Evolutionary conservation across 176 grass and related monocot genomes (phyloP), one percentile per base, ranked within the genome.

Genomic region (Eleusine coracana): DNA sequence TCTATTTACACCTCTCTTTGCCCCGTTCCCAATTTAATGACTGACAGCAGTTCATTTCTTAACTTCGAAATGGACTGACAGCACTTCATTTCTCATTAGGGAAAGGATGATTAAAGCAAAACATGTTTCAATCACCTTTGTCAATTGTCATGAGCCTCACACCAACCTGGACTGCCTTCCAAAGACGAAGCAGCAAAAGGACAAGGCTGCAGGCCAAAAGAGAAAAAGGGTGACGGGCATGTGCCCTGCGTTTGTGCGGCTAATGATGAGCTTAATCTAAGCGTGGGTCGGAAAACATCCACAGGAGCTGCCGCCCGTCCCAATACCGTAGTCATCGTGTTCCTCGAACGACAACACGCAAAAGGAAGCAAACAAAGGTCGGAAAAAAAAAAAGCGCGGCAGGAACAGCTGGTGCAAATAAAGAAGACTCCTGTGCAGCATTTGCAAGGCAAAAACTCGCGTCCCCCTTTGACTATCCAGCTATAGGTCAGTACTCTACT

Each of bases 241-340:
- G 50, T 21, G 15, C 23, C 34, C 4, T 17, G 77, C 29, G 85
- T 29, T 23, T 51, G 64, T 74, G 82, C 49, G 68, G 52, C 41
- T 83, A 63, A 80, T 89, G 65, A 84, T 85, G 86, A 67, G 59
- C 70, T n/a, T 74, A 86, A 92, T 72, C 79, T 84, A 78, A 75
- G 80, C 74, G 84, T 86, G 84, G 88, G 74, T 59, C 3, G 73
- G 36, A 89, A 59, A 59, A 82, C 79, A 79, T 82, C 79, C 88
- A 39, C 62, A 16, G 41, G 10, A 10, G 70, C 81, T 23, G 70
- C 61, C 50, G 59, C 79, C 72, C 23, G 79, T 74, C 73, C 79
- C 83, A 67, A 86, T 31, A 68, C 79, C 9, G 56, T 25, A 78
- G 78, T 68, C 74, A 69, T 54, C 44, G 40, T 66, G 56, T 66